Base-by-base conservation (phyloP, 441 rosid species). In the Manihot esculenta region DNA sequence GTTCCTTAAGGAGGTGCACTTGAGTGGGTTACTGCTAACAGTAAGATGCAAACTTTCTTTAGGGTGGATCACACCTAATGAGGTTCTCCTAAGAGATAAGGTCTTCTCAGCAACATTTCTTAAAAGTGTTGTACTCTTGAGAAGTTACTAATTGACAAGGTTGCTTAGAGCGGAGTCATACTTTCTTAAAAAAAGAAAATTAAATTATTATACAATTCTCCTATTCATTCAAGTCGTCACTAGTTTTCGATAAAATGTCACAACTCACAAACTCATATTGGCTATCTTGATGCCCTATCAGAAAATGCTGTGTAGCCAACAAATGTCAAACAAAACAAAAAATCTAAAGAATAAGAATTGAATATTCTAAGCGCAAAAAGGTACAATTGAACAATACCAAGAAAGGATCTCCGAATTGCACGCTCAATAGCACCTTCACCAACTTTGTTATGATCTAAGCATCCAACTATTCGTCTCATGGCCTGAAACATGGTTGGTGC, bases 401-500 rank as follows among this genome's bases (percentile, higher is more conserved):
- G 97, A 82, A 92, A 94, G 18, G 99, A 94, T 72, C 78, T 83
- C 41, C 89, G 87, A 79, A 94, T 85, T 3, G 94, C 89, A 78
- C 92, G 89, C 74, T 90, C 92, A 72, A 84, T 81, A 69, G 86
- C 82, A 77, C 82, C 82, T 79, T 89, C 95, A 21, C 81, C 77
- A 62, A 79, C 84, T 68, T 84, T 82, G 21, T 78, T 77, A 75
- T 78, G 80, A 68, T 85, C 84, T 65, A 87, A 76, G 74, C 93
- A 90, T 80, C 88, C 82, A 80, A 80, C 81, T 75, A 94, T 85
- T 71, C 96, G 90, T 78, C 95, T 87, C 87, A 89, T 88, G 48
- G 97, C 97, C 87, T 92, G 93, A 83, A 92, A 92, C 93, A 92
- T 87, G 48, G 94, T 92, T 18, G 94, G 93, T 66, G 97, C 97